phyloP scores from a whole-genome alignment of 768 basidiomycete species.

The Hortiboletus flavorubellus region DNA sequence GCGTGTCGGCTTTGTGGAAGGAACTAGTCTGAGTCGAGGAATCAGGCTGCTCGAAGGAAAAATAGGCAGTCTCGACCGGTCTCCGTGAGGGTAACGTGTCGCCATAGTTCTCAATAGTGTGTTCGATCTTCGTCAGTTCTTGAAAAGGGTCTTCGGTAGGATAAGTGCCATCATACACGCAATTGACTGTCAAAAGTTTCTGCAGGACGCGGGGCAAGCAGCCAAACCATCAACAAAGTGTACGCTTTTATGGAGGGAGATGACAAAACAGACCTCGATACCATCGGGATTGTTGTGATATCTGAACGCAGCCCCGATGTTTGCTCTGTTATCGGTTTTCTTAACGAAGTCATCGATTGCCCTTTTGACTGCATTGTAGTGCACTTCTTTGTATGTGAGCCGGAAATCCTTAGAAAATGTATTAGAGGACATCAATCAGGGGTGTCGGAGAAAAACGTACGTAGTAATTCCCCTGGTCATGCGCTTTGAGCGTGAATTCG shows the following conservation, averaged over 20 bases:
- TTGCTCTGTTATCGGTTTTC: slow-evolving; percentile 4
- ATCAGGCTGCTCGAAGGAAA: too few species aligned
- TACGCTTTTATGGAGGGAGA: neutral
- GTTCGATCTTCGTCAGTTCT: neutral
- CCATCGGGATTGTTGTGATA: neutral
- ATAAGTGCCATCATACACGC: neutral
- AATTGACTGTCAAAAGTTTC: neutral
- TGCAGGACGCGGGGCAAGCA: neutral
- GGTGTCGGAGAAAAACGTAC: neutral
- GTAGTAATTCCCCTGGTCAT: slow-evolving; percentile 7
- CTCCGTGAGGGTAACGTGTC: neutral
- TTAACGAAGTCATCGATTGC: neutral
- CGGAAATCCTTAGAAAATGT: neutral
- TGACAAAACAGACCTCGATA: neutral
- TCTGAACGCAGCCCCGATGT: slow-evolving; percentile 6
- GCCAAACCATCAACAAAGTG: neutral
- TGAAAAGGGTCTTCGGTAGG: neutral
- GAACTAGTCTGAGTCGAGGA: neutral
- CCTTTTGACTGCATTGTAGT: neutral
- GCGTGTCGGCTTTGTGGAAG: neutral
- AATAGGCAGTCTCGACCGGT: neutral
- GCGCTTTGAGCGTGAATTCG: slow-evolving; percentile 19
- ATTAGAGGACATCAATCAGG: neutral
- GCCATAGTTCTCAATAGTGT: neutral
- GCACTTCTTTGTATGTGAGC: neutral